phyloP scores from a whole-genome alignment of 495 filamentous ascomycete species.

The Rostrohypoxylon terebratum region DNA sequence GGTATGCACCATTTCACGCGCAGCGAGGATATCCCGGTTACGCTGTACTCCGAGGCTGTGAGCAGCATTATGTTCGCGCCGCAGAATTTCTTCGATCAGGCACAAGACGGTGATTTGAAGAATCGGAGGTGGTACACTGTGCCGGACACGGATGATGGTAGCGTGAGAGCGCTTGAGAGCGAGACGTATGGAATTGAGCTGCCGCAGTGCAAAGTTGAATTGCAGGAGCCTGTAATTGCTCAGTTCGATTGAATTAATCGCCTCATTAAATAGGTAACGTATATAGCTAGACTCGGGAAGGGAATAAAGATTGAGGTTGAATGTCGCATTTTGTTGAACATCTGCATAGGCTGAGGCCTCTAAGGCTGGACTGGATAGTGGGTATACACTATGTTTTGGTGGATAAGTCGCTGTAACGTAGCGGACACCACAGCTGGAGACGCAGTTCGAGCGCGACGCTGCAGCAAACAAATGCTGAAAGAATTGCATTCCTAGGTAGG shows the following conservation, averaged over 20 bases:
- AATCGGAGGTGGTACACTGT: slow-evolving; percentile 48
- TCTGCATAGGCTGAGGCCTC: too few species aligned
- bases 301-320: too few species aligned
- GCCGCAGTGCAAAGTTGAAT: slow-evolving; percentile 33
- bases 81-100: slow-evolving; percentile 57
- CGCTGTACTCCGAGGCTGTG: slow-evolving; percentile 60
- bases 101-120: slow-evolving; percentile 42
- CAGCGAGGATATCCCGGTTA: slow-evolving; percentile 66
- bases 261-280: too few species aligned
- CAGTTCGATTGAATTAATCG: slow-evolving; percentile 7
- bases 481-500: too few species aligned
- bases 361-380: too few species aligned
- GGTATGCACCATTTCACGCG: slow-evolving; percentile 70
- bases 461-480: too few species aligned
- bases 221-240: slow-evolving; percentile 34
- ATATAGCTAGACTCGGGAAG: too few species aligned
- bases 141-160: not conserved
- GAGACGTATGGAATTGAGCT: slow-evolving; percentile 37
- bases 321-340: too few species aligned
- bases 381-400: too few species aligned
- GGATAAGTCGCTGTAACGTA: too few species aligned
- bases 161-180: slow-evolving; percentile 16
- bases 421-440: too few species aligned
- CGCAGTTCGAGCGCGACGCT: too few species aligned
- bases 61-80: slow-evolving; percentile 60